Base-by-base conservation (phyloP, 768 basidiomycete species). In the Obba rivulosa region DNA sequence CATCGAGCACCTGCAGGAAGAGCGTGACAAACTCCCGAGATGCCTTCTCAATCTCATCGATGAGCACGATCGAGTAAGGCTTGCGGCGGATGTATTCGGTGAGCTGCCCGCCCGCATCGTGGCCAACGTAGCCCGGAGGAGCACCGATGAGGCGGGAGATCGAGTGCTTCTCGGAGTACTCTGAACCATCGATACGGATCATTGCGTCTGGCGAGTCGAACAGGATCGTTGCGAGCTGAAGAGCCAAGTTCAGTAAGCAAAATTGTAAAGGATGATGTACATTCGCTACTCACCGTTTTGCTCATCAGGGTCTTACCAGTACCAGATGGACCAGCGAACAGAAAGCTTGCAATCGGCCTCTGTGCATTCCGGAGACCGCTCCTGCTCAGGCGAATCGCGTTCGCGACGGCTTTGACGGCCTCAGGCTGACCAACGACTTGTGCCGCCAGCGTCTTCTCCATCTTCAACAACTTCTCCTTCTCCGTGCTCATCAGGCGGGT, bases 1-100 rank as follows among this genome's bases (percentile, higher is more conserved):
- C 93, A 56, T 96, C 93, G 39, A 96, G 78, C 22, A 94, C 89
- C 65, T 94, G 92, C 45, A 86, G 69, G 61, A 86, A 81, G 34
- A 86, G 71, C 21, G 81, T 84, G 52, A 82, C 77, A 45, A 86
- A 81, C 62, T 81, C 83, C 46, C 81, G 81, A 53, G 84, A 83
- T 5, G 92, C 88, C 67, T 96, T 95, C 67, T 96, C 93, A 47
- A 96, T 83, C 67, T 91, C 90, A 63, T 90, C 88, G 58, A 92
- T 83, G 51, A 91, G 74, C 45, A 92, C 75, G 57, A 92, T 91
- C 50, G 78, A 81, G 64, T 94, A 96, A 1, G 92, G 92, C 63
- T 92, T 89, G 51, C 93, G 81, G 43, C 92, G 81, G 43, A 95
- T 83, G 57, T 93, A 93, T 69, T 96, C 93, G 3, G 93, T 95